A percentile compares a stretch with the other conserved stretches of the same genome.
Conservation (phyloP, 768 basidiomycete species). For the Serendipita sp. region DNA sequence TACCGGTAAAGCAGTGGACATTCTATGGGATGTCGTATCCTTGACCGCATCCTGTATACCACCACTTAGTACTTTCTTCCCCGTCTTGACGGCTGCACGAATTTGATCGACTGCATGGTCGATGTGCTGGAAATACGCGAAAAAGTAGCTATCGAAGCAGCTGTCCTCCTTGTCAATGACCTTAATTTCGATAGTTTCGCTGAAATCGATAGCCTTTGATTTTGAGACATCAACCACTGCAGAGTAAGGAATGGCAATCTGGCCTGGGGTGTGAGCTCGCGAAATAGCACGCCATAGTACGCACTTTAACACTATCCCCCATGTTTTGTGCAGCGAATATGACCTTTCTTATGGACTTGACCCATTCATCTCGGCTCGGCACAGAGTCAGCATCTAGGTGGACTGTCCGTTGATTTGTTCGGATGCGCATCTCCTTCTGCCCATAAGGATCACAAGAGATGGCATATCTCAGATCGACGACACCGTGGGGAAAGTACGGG, state of each 20-base stretch:
- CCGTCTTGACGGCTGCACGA: constrained; percentile 42
- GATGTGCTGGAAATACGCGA: constrained; percentile 83
- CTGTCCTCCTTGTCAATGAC: constrained; percentile 57
- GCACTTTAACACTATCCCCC: constrained; percentile 87
- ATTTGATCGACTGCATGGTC: constrained; percentile 65
- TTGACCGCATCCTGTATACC: constrained; percentile 14
- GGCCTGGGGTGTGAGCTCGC: neutral
- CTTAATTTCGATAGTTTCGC: constrained; percentile 89
- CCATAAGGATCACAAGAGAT: constrained; percentile 69
- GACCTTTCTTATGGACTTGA: constrained; percentile 83
- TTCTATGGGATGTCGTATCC: constrained; percentile 14
- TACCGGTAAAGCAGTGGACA: neutral
- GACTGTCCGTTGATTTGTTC: constrained; percentile 67
- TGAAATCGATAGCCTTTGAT: constrained; percentile 83
- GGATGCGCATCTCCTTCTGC: constrained; percentile 65
- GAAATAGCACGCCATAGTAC: constrained; percentile 4
- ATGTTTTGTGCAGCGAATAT: constrained; percentile 94
- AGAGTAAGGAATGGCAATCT: constrained; percentile 91
- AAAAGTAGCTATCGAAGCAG: constrained; percentile 77
- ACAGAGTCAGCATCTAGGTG: constrained; percentile 60
- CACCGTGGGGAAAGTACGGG: constrained; percentile 94
- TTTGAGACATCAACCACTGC: constrained; percentile 77
- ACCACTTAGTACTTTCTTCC: constrained; percentile 18
- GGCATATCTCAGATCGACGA: constrained; percentile 87
- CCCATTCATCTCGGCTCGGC: constrained; percentile 84